These are phyloP conservation scores for Tolypocladium tropicale DNA, from an alignment of 2,329 filamentous ascomycete species.

Conservation along the genomic window DNA sequence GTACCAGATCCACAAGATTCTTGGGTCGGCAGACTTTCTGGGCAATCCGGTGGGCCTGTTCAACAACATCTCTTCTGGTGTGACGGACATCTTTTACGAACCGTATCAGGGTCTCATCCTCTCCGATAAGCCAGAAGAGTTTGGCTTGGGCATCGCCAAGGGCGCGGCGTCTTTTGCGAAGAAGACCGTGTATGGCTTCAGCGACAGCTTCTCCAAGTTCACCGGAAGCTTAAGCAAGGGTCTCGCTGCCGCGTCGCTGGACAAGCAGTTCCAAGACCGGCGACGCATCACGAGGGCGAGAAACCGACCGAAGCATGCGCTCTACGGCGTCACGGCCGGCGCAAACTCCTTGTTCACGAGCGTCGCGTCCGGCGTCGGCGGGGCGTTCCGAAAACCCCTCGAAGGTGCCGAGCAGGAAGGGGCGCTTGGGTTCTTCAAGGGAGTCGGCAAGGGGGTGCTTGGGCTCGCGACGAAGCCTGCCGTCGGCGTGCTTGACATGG, in stretches of 20 bases:
- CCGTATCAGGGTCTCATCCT: slow-evolving; percentile 96
- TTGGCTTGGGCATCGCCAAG: slow-evolving; percentile 91
- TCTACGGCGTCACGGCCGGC: slow-evolving; percentile 91
- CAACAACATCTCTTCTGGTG: slow-evolving; percentile 95
- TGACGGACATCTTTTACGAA: slow-evolving; percentile 98
- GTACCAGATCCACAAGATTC: slow-evolving; percentile 92
- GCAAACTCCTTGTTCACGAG: slow-evolving; percentile 92
- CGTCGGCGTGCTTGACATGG: slow-evolving; percentile 92
- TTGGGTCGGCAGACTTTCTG: slow-evolving; percentile 94
- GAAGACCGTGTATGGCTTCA: slow-evolving; percentile 96
- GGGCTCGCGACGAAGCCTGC: slow-evolving; percentile 95
- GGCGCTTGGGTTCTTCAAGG: slow-evolving; percentile 90
- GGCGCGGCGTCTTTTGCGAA: slow-evolving; percentile 96
- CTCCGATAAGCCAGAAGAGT: slow-evolving; percentile 89
- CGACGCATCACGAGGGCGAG: slow-evolving; percentile 86
- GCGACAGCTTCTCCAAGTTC: slow-evolving; percentile 94
- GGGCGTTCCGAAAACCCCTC: slow-evolving; percentile 83
- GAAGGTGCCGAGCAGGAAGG: slow-evolving; percentile 96
- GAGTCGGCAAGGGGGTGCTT: slow-evolving; percentile 87
- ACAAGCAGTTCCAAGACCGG: slow-evolving; percentile 97
- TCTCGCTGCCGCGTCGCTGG: slow-evolving; percentile 84
- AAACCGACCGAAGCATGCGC: slow-evolving; percentile 91
- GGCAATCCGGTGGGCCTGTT: slow-evolving; percentile 96
- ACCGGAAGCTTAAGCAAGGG: slow-evolving; percentile 97
- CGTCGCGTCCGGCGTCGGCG: slow-evolving; percentile 86